These are phyloP conservation scores for Geosiphon pyriformis DNA, from an alignment of 192 early-diverging fungal species.

Conservation along the genomic window DNA sequence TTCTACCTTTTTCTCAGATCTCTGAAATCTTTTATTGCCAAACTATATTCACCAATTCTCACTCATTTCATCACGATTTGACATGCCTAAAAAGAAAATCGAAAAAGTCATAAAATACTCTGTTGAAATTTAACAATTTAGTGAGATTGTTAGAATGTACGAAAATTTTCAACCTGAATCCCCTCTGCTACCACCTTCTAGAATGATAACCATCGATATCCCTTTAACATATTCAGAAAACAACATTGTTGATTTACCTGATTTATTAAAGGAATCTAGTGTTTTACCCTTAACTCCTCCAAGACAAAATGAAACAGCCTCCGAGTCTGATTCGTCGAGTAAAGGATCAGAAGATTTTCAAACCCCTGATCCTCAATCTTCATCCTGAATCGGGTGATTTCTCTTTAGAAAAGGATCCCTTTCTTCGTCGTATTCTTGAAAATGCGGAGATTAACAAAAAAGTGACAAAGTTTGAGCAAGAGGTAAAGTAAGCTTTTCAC, in stretches of 20 bases:
- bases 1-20: too few species aligned
- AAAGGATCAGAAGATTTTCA: background rate
- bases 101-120: too few species aligned
- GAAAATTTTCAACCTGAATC: too few species aligned
- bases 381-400: background rate
- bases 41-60: too few species aligned
- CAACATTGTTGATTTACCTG: slow-evolving; percentile 8
- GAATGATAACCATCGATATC: slow-evolving; percentile 1
- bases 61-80: too few species aligned
- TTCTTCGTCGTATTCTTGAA: background rate
- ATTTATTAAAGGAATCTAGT: background rate
- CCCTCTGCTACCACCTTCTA: background rate
- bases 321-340: background rate
- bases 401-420: background rate
- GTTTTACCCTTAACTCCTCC: background rate
- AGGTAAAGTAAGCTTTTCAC: background rate
- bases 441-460: background rate
- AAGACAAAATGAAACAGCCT: background rate
- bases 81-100: too few species aligned
- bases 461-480: background rate
- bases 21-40: too few species aligned
- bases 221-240: background rate
- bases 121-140: too few species aligned
- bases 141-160: too few species aligned
- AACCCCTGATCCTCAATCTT: background rate